These are phyloP conservation scores for Annulohypoxylon stygium DNA, from an alignment of 495 filamentous ascomycete genomes.

Conservation along the genomic window DNA sequence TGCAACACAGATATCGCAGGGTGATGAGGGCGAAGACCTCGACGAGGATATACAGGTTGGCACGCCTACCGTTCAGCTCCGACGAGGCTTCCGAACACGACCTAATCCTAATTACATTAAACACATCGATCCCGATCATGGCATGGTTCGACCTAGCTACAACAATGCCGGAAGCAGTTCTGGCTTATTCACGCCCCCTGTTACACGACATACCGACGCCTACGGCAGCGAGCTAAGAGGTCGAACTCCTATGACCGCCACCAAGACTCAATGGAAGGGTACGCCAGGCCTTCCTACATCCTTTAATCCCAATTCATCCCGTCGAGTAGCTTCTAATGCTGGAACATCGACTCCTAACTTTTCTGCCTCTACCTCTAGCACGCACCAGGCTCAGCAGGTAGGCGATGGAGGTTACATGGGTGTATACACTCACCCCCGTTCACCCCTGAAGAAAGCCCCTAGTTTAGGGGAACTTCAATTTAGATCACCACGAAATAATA, in stretches of 20 bases:
- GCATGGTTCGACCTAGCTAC: slow-evolving; percentile 33
- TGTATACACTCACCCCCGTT: slow-evolving; percentile 82
- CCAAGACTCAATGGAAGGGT: slow-evolving; percentile 38
- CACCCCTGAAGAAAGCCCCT: slow-evolving; percentile 77
- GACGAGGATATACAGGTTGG: slow-evolving; percentile 74
- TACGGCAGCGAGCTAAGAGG: slow-evolving; percentile 36
- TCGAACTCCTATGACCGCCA: slow-evolving; percentile 30
- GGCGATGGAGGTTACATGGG: slow-evolving; percentile 79
- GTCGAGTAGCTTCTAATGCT: slow-evolving; percentile 30
- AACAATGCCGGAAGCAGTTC: slow-evolving; percentile 44
- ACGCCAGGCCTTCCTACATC: slow-evolving; percentile 42
- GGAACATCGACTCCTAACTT: slow-evolving; percentile 33
- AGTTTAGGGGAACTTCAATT: slow-evolving; percentile 61
- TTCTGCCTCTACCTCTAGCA: slow-evolving; percentile 30
- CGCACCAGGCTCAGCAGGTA: slow-evolving; percentile 10
- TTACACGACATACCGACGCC: slow-evolving; percentile 35
- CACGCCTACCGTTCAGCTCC: slow-evolving; percentile 81
- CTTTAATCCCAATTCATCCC: slow-evolving; percentile 40
- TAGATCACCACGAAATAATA: slow-evolving; percentile 63
- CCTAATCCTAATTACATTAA: slow-evolving; percentile 90
- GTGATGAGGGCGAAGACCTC: slow-evolving; percentile 58
- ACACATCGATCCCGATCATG: slow-evolving; percentile 78
- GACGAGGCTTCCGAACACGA: slow-evolving; percentile 83
- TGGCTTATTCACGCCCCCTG: slow-evolving; percentile 52
- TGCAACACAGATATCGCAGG: slow-evolving; percentile 74